Base-by-base conservation (phyloP, 768 basidiomycete species). In the Lactarius deliciosus region DNA sequence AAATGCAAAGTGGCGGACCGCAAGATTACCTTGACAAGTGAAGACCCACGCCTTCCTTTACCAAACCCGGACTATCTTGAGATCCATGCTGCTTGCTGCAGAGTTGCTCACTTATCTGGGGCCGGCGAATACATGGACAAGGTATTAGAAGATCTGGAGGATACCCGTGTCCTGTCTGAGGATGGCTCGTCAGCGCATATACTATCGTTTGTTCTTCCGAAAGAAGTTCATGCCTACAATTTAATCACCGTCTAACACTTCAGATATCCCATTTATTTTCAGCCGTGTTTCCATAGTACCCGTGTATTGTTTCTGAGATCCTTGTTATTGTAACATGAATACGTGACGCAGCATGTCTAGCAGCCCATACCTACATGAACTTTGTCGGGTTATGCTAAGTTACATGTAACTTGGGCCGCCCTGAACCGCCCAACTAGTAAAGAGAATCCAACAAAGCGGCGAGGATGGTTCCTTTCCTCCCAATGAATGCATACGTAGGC, bases 401-500 rank as follows among this genome's bases (percentile, higher is more conserved):
- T n/a, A 3, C 3, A 34, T 10, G 34, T 34, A 34, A 7, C 34
- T 34, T 34, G 34, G 34, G 34, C 9, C 5, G 34, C 5, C 34
- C 34, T 34, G 34, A 34, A 34, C 34, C 34, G 34, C 30, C 30
- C 3, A 4, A 3, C 30, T 6, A 32, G 30, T 32, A 4, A 32
- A 32, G 30, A 32, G 30, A 32, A 32, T 32, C 3, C 30, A 32
- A 32, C 30, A 32, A 4, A 32, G 30, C 30, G 30, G 5, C 20
- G 15, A 68, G 62, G 50, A 68, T 4, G 1, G 5, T 11, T 20
- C 15, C 40, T 36, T 4, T 41, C 47, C 62, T 62, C 15, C 66
- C 69, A 15, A 66, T 20, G 47, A 69, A 69, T 2, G 69, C 60
- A 30, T 69, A 68, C 11, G 68, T 55, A 43, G 65, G 68, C 41